Conservation (phyloP, 371 early-diverging fungal genomes). For the Lichtheimia corymbifera region DNA sequence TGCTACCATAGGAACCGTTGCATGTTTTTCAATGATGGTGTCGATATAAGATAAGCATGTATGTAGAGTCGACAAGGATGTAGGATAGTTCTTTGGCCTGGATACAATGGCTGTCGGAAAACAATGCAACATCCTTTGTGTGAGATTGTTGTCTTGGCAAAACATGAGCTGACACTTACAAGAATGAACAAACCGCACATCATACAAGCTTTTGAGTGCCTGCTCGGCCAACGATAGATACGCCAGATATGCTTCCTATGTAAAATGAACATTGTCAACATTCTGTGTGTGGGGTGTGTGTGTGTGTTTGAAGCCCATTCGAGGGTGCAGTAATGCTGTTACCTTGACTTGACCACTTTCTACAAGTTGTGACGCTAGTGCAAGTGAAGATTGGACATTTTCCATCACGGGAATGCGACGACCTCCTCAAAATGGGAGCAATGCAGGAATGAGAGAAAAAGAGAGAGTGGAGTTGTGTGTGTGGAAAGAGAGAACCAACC, state of each 20-base stretch:
- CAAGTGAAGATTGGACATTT: conserved; percentile 34
- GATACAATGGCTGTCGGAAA: conserved; percentile 39
- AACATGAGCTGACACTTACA: conserved; percentile 22
- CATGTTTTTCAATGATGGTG: conserved; percentile 37
- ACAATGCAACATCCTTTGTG: too few species aligned
- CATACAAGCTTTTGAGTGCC: conserved; percentile 35
- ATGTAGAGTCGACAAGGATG: conserved; percentile 33
- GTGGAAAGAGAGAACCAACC: too few species aligned
- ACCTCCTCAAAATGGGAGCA: too few species aligned
- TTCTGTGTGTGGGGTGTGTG: too few species aligned
- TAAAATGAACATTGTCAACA: neutral
- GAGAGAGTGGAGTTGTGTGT: too few species aligned
- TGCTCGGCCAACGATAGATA: conserved; percentile 32
- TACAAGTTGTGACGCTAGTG: conserved; percentile 33
- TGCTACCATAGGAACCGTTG: neutral
- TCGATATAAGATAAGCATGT: conserved; percentile 45
- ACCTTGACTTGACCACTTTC: conserved; percentile 44
- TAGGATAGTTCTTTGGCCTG: conserved; percentile 37
- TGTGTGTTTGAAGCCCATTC: too few species aligned
- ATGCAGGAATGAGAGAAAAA: too few species aligned
- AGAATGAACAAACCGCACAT: conserved; percentile 49
- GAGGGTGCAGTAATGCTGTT: conserved; percentile 2
- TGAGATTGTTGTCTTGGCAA: too few species aligned
- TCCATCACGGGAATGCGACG: conserved; percentile 20
- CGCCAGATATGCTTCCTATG: conserved; percentile 48